Evolutionary conservation across 106 monocot genomes (phyloP).

Genomic region (Allium cepa): DNA sequence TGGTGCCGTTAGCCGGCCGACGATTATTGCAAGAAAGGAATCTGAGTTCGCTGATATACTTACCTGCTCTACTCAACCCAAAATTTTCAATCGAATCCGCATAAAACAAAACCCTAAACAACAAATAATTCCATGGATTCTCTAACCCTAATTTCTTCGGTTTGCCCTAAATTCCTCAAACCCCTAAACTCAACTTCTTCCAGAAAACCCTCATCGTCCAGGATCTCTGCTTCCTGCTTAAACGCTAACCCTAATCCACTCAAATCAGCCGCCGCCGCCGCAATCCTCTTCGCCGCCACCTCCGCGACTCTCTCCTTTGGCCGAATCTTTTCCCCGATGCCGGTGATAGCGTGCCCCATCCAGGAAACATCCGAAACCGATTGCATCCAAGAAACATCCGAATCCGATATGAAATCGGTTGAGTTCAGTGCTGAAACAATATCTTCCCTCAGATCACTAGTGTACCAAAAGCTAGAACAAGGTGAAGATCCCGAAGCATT

Average conservation of each 20-base stretch:
- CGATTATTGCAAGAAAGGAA: no score
- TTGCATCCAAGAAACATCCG: background rate
- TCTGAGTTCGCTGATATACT: no score
- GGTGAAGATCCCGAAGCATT: slow-evolving; percentile 49
- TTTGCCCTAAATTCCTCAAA: background rate
- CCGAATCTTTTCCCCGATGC: slow-evolving; percentile 22
- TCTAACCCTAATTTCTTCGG: slow-evolving; percentile 13
- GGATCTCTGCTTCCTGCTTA: slow-evolving; percentile 6
- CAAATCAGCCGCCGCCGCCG: slow-evolving; percentile 9
- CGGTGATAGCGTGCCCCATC: slow-evolving; percentile 10
- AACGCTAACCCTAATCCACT: slow-evolving; percentile 7
- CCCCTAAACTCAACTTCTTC: background rate
- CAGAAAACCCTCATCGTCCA: background rate
- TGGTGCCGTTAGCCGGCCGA: no score
- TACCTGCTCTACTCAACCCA: no score
- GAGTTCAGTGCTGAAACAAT: slow-evolving; percentile 13
- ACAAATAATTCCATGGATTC: slow-evolving; percentile 23
- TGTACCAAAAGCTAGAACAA: slow-evolving; percentile 44
- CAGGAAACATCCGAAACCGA: background rate
- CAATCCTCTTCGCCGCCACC: background rate
- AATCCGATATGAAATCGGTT: slow-evolving; percentile 1
- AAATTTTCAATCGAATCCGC: no score
- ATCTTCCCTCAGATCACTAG: slow-evolving; percentile 32
- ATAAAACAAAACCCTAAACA: slow-evolving; percentile 7
- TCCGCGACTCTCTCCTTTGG: slow-evolving; percentile 16